Percentiles rank a stretch among this genome's conserved stretches.
phyloP scores from a whole-genome alignment of 1,139 yeast genomes.

The Protomyces inouyei region DNA sequence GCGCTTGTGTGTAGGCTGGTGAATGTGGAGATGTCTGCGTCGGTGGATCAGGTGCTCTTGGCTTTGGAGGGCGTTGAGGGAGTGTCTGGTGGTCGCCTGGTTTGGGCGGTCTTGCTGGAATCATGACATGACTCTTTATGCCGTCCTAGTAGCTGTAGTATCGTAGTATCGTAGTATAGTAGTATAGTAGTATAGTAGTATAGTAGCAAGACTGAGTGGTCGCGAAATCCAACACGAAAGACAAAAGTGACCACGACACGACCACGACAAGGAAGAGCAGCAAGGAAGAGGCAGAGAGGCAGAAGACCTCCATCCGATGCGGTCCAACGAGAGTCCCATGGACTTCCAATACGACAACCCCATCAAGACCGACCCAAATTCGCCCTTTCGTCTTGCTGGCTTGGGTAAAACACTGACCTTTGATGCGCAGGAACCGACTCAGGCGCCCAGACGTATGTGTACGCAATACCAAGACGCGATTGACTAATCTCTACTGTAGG shows the following conservation, averaged over 20 bases:
- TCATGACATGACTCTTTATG: not conserved
- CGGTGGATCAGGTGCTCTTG: not conserved
- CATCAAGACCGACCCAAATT: constrained; percentile 16
- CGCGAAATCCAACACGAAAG: not conserved
- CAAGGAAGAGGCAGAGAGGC: not conserved
- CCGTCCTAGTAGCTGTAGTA: too few relatives aligned
- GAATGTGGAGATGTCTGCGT: not conserved
- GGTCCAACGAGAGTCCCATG: constrained; percentile 29
- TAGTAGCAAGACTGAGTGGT: not conserved
- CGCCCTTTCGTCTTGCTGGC: constrained; percentile 22
- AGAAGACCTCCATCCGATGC: constrained; percentile 1
- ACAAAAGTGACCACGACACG: not conserved
- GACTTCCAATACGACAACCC: constrained; percentile 30
- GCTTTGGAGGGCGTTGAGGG: not conserved
- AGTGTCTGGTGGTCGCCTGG: not conserved
- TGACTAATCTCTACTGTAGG: not conserved
- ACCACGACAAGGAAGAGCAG: not conserved
- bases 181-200: not conserved
- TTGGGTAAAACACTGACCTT: constrained; percentile 16
- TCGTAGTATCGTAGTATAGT: too few relatives aligned
- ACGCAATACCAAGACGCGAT: not conserved
- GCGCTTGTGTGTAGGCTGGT: not conserved
- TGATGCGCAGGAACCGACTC: constrained; percentile 1
- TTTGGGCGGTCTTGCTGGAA: constrained; percentile 19
- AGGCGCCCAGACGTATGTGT: constrained; percentile 7